These are phyloP conservation scores for Darksidea phi DNA, from an alignment of 495 filamentous ascomycete species.

Conservation along the genomic window DNA sequence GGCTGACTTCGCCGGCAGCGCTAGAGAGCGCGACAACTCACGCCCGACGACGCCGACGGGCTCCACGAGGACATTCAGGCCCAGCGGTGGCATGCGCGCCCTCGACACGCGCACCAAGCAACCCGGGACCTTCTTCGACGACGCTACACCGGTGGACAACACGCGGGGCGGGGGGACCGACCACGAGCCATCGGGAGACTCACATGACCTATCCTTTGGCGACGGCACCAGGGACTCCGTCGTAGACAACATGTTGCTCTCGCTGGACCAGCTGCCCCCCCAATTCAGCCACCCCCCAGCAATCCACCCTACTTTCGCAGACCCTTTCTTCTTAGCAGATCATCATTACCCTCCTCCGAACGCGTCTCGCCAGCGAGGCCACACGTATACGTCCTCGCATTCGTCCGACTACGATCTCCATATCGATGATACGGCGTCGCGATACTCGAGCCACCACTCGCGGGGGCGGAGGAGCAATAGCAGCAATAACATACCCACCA, in stretches of 20 bases:
- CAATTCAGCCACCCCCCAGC: conserved; percentile 17
- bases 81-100: conserved; percentile 16
- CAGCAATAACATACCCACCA: conserved; percentile 69
- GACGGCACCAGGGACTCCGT: conserved; percentile 81
- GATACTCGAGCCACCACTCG: conserved; percentile 57
- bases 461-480: conserved; percentile 76
- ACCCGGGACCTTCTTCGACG: conserved; percentile 39
- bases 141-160: conserved; percentile 36
- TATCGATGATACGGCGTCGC: conserved; percentile 62
- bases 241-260: conserved; percentile 50
- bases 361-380: conserved; percentile 50
- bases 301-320: conserved; percentile 27
- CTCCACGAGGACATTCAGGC: conserved; percentile 18
- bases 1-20: conserved; percentile 15
- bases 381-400: conserved; percentile 65
- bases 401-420: conserved; percentile 73
- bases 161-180: conserved; percentile 9
- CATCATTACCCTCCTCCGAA: conserved; percentile 21
- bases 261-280: conserved; percentile 33
- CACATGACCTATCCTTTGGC: conserved; percentile 81
- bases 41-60: conserved; percentile 28
- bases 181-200: conserved; percentile 56
- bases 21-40: conserved; percentile 21
- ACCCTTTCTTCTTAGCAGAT: conserved; percentile 34
- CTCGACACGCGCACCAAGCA: conserved; percentile 26